phyloP scores from a whole-genome alignment of 306 rosid species.

The Astragalus membranaceus region DNA sequence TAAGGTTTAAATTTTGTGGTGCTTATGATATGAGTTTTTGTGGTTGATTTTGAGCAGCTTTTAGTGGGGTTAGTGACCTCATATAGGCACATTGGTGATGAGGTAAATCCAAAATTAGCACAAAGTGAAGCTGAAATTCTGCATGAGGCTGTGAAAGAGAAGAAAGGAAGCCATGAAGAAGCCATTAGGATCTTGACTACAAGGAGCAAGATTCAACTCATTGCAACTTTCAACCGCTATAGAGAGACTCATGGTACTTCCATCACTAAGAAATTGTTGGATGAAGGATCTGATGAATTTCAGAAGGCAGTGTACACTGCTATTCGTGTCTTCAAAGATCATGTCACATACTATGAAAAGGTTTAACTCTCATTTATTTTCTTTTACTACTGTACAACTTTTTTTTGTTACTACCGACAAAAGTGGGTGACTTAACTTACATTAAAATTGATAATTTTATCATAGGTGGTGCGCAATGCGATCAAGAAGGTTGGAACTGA shows the following conservation, averaged over 20 bases:
- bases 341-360: conserved; percentile 69
- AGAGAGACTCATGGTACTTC: conserved; percentile 46
- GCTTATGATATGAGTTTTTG: neutral
- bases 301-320: conserved; percentile 48
- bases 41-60: conserved; percentile 39
- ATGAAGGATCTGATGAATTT: conserved; percentile 33
- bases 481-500: conserved; percentile 53
- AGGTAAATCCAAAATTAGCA: conserved; percentile 39
- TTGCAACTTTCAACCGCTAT: conserved; percentile 59
- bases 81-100: conserved; percentile 41
- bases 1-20: neutral
- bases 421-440: neutral
- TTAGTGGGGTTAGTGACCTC: conserved; percentile 44
- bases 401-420: no score
- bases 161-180: conserved; percentile 50
- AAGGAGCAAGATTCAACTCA: conserved; percentile 48
- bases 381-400: no score
- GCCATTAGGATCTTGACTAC: conserved; percentile 59
- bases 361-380: conserved; percentile 13
- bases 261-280: conserved; percentile 55
- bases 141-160: conserved; percentile 61
- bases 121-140: conserved; percentile 61
- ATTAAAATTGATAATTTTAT: neutral
- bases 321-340: conserved; percentile 54
- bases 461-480: conserved; percentile 51